Evolutionary conservation across 768 basidiomycete species (phyloP).

Genomic region (Kwoniella sp.): DNA sequence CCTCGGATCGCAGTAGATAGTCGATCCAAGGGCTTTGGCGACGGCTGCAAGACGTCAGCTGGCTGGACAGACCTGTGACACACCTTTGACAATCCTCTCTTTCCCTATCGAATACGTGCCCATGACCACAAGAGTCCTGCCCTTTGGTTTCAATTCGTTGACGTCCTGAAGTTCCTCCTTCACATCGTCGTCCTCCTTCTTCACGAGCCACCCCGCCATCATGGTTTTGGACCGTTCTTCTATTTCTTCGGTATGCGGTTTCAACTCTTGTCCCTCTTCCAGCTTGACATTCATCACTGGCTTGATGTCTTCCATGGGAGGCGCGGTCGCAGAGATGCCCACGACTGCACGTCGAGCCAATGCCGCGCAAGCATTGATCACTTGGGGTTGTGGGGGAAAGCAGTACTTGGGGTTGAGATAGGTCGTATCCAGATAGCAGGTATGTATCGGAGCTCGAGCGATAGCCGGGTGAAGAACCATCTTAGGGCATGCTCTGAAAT

Average conservation of each 20-base stretch:
- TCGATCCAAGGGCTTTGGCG: slow-evolving; percentile 71
- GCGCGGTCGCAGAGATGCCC: slow-evolving; percentile 32
- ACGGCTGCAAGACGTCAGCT: slow-evolving; percentile 58
- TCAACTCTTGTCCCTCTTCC: slow-evolving; percentile 30
- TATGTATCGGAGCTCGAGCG: slow-evolving; percentile 73
- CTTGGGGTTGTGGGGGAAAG: slow-evolving; percentile 91
- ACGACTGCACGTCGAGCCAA: slow-evolving; percentile 61
- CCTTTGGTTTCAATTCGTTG: slow-evolving; percentile 27
- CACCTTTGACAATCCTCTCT: slow-evolving; percentile 94
- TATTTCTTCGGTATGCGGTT: slow-evolving; percentile 50
- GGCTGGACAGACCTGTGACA: background rate
- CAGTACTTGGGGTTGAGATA: slow-evolving; percentile 91
- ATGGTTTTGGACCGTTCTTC: slow-evolving; percentile 39
- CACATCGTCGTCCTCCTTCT: slow-evolving; percentile 39
- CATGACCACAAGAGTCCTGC: slow-evolving; percentile 49
- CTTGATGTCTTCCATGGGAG: slow-evolving; percentile 20
- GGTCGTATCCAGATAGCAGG: slow-evolving; percentile 91
- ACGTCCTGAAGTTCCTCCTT: slow-evolving; percentile 21
- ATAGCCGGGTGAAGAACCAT: slow-evolving; percentile 82
- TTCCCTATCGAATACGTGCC: slow-evolving; percentile 93
- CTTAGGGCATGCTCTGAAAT: slow-evolving; percentile 59
- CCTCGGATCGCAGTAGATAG: slow-evolving; percentile 81
- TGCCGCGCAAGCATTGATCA: slow-evolving; percentile 86
- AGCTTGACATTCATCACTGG: slow-evolving; percentile 15
- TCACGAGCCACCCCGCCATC: slow-evolving; percentile 51